Conservation (phyloP, 2,329 filamentous ascomycete species). For the Sporothrix variecibatus region DNA sequence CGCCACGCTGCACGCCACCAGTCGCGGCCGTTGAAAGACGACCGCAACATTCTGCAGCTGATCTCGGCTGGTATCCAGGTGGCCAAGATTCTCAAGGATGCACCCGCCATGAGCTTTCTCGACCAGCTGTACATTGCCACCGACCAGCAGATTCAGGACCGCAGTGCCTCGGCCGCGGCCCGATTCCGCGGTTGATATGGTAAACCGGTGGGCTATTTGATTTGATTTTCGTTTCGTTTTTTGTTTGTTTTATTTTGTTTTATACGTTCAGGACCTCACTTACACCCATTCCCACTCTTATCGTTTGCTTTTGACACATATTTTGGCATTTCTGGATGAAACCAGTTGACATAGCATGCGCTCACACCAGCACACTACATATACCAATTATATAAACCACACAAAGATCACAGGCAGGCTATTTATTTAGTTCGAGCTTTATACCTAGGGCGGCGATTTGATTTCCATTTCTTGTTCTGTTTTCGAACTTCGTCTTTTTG, state of each 20-base stretch:
- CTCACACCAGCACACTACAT: background rate
- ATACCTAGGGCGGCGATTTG: conserved; percentile 8
- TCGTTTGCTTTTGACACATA: background rate
- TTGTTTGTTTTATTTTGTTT: background rate
- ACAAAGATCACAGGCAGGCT: conserved; percentile 6
- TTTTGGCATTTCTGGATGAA: background rate
- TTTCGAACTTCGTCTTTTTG: background rate
- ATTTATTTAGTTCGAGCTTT: background rate
- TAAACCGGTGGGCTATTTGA: background rate
- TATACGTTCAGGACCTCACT: background rate
- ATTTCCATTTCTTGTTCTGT: background rate
- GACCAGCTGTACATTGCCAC: conserved; percentile 81
- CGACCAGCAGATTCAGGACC: conserved; percentile 74
- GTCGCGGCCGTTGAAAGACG: conserved; percentile 80
- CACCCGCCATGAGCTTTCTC: conserved; percentile 78
- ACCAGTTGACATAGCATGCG: background rate
- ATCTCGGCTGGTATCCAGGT: conserved; percentile 87
- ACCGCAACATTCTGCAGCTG: conserved; percentile 83
- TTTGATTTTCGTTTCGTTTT: conserved; percentile 26
- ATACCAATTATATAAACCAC: background rate
- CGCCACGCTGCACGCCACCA: conserved; percentile 82
- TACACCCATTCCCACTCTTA: background rate
- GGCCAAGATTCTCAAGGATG: conserved; percentile 83
- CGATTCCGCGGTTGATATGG: conserved; percentile 40
- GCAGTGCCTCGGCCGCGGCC: conserved; percentile 48